A percentile compares a stretch with the other conserved stretches of the same genome.
Evolutionary conservation across 805 yeast species (phyloP).

Genomic region (Peterozyma toletana): DNA sequence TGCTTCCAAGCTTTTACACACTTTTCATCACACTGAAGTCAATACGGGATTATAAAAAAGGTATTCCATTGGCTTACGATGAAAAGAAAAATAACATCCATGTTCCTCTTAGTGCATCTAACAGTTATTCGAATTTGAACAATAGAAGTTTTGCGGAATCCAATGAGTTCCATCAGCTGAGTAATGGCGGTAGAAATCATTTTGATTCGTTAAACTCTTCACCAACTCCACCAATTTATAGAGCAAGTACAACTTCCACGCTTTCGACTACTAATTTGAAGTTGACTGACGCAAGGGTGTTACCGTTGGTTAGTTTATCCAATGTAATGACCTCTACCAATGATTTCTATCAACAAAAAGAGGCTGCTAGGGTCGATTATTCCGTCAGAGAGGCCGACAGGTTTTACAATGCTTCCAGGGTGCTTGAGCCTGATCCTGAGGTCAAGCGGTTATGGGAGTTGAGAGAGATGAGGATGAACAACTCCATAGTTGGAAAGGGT

Average conservation of each 20-base stretch:
- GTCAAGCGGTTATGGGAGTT: slow-evolving; percentile 45
- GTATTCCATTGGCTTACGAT: background rate
- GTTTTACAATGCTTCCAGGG: slow-evolving; percentile 35
- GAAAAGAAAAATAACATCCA: background rate
- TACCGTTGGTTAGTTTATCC: slow-evolving; percentile 13
- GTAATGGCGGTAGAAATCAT: background rate
- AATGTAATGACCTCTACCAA: background rate
- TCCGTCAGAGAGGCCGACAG: slow-evolving; percentile 55
- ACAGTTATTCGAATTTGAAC: background rate
- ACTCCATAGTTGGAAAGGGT: background rate
- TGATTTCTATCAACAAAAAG: background rate
- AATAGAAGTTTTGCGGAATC: background rate
- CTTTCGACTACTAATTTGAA: slow-evolving; percentile 11
- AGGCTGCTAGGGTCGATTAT: slow-evolving; percentile 31
- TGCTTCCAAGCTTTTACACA: slow-evolving; percentile 17
- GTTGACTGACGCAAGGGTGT: slow-evolving; percentile 17
- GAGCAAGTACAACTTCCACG: slow-evolving; percentile 2
- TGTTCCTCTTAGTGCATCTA: slow-evolving; percentile 4
- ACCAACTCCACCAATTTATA: background rate
- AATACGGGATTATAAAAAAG: slow-evolving; percentile 11
- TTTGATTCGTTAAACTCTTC: background rate
- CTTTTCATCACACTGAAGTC: slow-evolving; percentile 13
- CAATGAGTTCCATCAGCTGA: no score
- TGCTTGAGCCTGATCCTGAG: slow-evolving; percentile 39
- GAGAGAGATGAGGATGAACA: slow-evolving; percentile 24